Base-by-base conservation (phyloP, 176 grass and related monocot genomes). In the Chrysopogon serrulatus region DNA sequence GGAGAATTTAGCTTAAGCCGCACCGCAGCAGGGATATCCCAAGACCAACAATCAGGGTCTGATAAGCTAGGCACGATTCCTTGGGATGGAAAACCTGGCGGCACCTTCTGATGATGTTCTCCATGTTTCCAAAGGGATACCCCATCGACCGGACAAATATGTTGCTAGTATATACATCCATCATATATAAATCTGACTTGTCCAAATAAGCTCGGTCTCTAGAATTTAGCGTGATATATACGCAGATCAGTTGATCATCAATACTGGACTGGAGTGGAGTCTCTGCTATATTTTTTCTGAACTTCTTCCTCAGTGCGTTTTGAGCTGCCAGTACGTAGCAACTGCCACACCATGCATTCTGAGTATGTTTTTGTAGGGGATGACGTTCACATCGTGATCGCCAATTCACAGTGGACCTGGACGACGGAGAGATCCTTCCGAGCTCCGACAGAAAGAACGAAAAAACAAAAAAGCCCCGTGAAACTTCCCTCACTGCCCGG, bases 401-500 rank as follows among this genome's bases (percentile, higher is more conserved):
- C 44, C 39, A 15, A 74, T 33, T 82, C 27, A 67, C 10, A 1
- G 12, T 41, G 76, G 31, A 19, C 8, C 48, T 13, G 62, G 82
- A 32, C n/a, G n/a, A n/a, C 68, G 70, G 39, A 39, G 39, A 37
- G 9, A 53, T 53, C 32, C 47, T 70, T 28, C 65, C 35, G 19
- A 14, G 34, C 51, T 64, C 54, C 67, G 71, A 57, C 23, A 65
- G 23, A 86, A 82, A 86, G 83, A 65, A 39, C 28, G 44, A 66
- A 68, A n/a, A 56, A 64, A 4, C 33, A 56, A 60, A 74, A 78
- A 66, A 32, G 79, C 13, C 0, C 0, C 1, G 45, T 83, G 83
- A 78, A 90, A 86, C 48, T 86, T 86, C 72, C 71, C 40, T 28
- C 56, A 21, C 42, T 35, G 13, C 33, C 6, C 10, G 40, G 70